These are phyloP conservation scores for Sporothrix brasiliensis DNA, from an alignment of 2,329 filamentous ascomycete species.

Conservation along the genomic window DNA sequence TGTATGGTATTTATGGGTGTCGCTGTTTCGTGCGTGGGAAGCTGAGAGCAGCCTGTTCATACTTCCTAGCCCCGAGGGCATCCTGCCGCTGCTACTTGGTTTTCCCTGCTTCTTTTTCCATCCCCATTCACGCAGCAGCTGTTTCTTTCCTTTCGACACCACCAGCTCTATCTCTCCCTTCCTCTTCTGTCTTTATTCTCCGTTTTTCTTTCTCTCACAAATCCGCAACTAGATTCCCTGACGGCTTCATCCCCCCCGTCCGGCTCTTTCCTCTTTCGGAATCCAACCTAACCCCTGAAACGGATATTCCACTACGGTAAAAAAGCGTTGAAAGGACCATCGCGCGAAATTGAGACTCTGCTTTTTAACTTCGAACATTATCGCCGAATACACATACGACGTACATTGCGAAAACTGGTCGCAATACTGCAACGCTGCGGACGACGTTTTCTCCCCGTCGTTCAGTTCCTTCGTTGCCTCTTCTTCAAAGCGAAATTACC, in stretches of 20 bases:
- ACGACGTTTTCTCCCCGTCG: neutral
- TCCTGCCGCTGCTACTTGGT: neutral
- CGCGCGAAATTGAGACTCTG: conserved; percentile 20
- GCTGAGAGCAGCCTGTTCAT: neutral
- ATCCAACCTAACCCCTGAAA: conserved; percentile 22
- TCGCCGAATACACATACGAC: neutral
- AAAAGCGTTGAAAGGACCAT: neutral
- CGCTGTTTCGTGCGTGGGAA: conserved; percentile 15
- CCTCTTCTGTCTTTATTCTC: neutral
- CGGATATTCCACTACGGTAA: conserved; percentile 18
- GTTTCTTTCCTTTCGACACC: neutral
- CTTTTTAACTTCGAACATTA: conserved; percentile 11
- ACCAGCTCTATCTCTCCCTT: neutral
- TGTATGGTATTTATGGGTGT: neutral
- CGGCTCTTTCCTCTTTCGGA: conserved; percentile 19
- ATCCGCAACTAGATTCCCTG: conserved; percentile 19
- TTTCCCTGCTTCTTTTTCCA: neutral
- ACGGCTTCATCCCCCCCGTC: conserved; percentile 9
- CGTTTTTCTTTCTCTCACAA: neutral
- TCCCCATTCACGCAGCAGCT: neutral
- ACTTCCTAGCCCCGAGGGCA: neutral
- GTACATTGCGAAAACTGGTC: neutral
- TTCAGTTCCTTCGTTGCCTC: neutral
- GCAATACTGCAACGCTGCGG: neutral
- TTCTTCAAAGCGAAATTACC: neutral